Evolutionary conservation across 768 basidiomycete genomes (phyloP).

Genomic region (Auricularia auricula-judae): DNA sequence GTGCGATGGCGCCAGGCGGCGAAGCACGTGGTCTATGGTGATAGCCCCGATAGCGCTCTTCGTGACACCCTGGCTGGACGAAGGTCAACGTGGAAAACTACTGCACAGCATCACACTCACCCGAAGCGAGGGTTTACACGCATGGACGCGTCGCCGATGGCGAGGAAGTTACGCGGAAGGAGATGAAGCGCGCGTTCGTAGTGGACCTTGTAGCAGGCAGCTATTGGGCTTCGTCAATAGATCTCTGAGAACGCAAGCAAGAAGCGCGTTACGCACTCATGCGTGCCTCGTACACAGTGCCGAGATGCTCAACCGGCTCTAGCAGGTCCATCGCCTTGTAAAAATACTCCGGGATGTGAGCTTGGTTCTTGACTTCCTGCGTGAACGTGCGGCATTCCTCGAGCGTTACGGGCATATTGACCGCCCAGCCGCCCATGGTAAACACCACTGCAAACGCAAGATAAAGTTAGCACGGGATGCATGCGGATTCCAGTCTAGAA

Average conservation of each 20-base stretch:
- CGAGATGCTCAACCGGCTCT: slow-evolving; percentile 8
- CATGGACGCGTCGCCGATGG: slow-evolving; percentile 25
- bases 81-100: background rate
- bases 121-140: slow-evolving; percentile 14
- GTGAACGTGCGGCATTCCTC: slow-evolving; percentile 10
- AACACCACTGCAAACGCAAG: slow-evolving; percentile 1
- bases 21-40: slow-evolving; percentile 11
- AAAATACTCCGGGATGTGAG: slow-evolving; percentile 9
- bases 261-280: slow-evolving; percentile 11
- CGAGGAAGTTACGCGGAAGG: slow-evolving; percentile 23
- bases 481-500: background rate
- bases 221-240: slow-evolving; percentile 10
- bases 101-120: background rate
- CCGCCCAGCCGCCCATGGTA: slow-evolving; percentile 18
- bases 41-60: slow-evolving; percentile 14
- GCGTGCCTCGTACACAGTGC: background rate
- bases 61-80: slow-evolving; percentile 12
- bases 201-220: slow-evolving; percentile 11
- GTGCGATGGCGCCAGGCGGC: background rate
- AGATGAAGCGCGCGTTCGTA: slow-evolving; percentile 16
- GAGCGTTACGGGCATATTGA: slow-evolving; percentile 18
- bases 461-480: background rate
- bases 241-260: slow-evolving; percentile 4
- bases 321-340: background rate
- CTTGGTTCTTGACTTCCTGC: slow-evolving; percentile 2